Evolutionary conservation across 225 moss, liverwort and hornwort genomes (phyloP), one percentile per base, ranked within the genome.

Genomic region (Marchantia paleacea): DNA sequence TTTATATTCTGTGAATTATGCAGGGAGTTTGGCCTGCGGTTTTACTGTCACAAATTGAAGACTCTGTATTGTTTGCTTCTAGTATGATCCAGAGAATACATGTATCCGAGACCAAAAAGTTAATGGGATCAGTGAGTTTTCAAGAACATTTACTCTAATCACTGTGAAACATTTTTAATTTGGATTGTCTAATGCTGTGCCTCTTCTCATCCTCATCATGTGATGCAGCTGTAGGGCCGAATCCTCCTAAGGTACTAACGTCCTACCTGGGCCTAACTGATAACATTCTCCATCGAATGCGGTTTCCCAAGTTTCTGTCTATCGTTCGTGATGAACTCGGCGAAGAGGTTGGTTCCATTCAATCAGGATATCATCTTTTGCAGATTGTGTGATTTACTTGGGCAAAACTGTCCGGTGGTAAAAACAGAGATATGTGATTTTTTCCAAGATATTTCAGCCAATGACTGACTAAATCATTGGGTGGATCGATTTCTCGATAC

Each of bases 301-400:
- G 97, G 24, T 97, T 97, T 83, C 93, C 97, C 12, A 95, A 93
- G 84, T 97, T 97, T 83, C 90, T 93, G 0, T n/a, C 88, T 28
- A 72, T 89, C 54, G 92, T 93, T 76, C 88, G 87, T 30, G 93
- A 97, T 69, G 92, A 97, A 57, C 77, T 97, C 49, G 91, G 90
- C 78, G 92, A 84, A 52, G 95, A 97, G 90, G 94, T 94, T 86
- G 48, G 77, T 16, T 15, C 12, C 18, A 57, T 53, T 24, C 26
- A 12, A 26, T 74, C 55, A 54, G 65, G 2, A 74, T 11, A 7
- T 52, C n/a, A 11, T n/a, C 7, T n/a, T 49, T 70, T 57, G 14
- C 18, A 29, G 10, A 30, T 7, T 65, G n/a, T 65, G 58, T 12
- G 20, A 12, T 25, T 24, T 28, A 25, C 6, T 28, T 10, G n/a